Percentiles rank a stretch among this genome's conserved stretches.
Conservation (phyloP, 495 filamentous ascomycete genomes). For the Penicillium verhagenii region DNA sequence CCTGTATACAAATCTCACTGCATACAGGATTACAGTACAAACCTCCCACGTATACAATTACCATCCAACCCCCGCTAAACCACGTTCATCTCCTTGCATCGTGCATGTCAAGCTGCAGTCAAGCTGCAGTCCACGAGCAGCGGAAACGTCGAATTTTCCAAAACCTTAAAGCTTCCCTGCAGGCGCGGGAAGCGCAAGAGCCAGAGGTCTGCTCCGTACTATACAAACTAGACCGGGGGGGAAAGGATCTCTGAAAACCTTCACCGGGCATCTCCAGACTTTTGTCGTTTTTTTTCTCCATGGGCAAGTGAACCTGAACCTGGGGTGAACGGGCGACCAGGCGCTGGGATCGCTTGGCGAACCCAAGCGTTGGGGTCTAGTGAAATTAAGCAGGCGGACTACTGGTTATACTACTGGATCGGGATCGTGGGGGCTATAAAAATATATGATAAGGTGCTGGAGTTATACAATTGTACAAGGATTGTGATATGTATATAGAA, state of each 20-base stretch:
- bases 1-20: background rate
- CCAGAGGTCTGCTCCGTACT: background rate
- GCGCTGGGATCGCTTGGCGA: constrained; percentile 27
- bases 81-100: constrained; percentile 28
- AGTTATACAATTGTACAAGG: background rate
- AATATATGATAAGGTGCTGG: no score
- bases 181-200: constrained; percentile 18
- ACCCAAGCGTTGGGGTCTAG: constrained; percentile 14
- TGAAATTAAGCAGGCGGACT: constrained; percentile 7
- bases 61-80: constrained; percentile 6
- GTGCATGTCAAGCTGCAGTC: constrained; percentile 6
- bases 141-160: background rate
- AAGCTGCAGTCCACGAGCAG: constrained; percentile 5
- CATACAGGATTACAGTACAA: background rate
- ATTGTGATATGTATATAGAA: background rate
- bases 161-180: constrained; percentile 17
- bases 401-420: background rate
- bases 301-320: constrained; percentile 22
- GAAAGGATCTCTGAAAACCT: background rate
- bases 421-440: background rate
- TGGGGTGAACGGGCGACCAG: constrained; percentile 17
- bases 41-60: no score
- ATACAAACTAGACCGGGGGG: background rate
- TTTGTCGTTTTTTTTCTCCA: constrained; percentile 21
- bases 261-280: constrained; percentile 4